Conservation (phyloP, 2,329 filamentous ascomycete species). For the Coleophoma cylindrospora region DNA sequence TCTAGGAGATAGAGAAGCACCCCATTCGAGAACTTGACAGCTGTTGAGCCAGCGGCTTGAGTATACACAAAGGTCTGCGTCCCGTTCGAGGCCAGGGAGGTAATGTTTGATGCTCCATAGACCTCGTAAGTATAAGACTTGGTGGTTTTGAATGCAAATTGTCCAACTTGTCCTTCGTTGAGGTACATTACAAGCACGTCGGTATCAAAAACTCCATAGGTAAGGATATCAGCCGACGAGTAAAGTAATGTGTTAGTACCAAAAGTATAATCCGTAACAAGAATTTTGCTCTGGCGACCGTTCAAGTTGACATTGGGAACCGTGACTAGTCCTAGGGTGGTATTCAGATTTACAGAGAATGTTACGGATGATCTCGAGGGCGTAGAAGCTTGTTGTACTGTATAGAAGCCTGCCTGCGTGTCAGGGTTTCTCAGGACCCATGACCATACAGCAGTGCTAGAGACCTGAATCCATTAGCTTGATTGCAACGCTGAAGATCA, state of each 20-base stretch:
- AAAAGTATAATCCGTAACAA: constrained; percentile 47
- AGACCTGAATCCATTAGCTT: constrained; percentile 16
- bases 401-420: constrained; percentile 43
- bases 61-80: constrained; percentile 37
- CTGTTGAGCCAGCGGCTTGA: constrained; percentile 39
- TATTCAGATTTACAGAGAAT: constrained; percentile 42
- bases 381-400: constrained; percentile 40
- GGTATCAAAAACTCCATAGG: constrained; percentile 39
- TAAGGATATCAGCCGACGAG: constrained; percentile 44
- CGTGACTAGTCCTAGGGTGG: constrained; percentile 36
- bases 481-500: background rate
- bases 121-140: constrained; percentile 31
- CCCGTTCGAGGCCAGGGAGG: constrained; percentile 18
- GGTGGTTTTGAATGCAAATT: constrained; percentile 41
- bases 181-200: constrained; percentile 44
- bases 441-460: constrained; percentile 36
- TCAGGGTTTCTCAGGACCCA: constrained; percentile 48
- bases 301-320: constrained; percentile 42
- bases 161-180: constrained; percentile 39
- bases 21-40: constrained; percentile 43
- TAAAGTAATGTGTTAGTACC: constrained; percentile 43
- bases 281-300: constrained; percentile 47
- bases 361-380: constrained; percentile 36
- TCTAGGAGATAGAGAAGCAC: constrained; percentile 48
- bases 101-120: constrained; percentile 34